Percentiles rank a stretch among this genome's conserved stretches.
These are phyloP conservation scores for Metarhizium anisopliae DNA, from an alignment of 2,329 filamentous ascomycete species.

Conservation along the genomic window DNA sequence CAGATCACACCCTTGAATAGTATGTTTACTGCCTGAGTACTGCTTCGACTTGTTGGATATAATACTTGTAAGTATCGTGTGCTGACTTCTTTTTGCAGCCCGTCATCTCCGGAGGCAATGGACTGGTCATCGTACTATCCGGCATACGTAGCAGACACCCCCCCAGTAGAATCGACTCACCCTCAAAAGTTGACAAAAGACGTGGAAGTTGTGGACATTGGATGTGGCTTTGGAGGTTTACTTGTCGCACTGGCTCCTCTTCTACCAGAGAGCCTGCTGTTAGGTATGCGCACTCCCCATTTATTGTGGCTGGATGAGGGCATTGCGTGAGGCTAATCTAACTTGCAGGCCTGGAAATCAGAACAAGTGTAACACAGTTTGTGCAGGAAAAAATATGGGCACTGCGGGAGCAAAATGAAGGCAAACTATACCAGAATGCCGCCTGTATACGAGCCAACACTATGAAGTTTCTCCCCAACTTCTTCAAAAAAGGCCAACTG, in stretches of 20 bases:
- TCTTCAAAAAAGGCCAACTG: constrained; percentile 75
- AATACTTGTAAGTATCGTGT: neutral
- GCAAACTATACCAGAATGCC: constrained; percentile 69
- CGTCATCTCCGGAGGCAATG: constrained; percentile 71
- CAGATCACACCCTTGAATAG: constrained; percentile 86
- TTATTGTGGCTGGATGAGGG: neutral
- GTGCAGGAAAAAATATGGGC: constrained; percentile 82
- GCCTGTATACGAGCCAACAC: constrained; percentile 85
- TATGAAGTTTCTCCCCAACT: constrained; percentile 99
- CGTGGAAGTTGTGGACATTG: constrained; percentile 92
- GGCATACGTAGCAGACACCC: constrained; percentile 46
- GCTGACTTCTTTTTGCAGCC: constrained; percentile 42
- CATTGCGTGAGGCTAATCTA: constrained; percentile 1
- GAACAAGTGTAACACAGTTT: constrained; percentile 80
- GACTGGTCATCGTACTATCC: constrained; percentile 86
- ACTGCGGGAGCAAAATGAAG: constrained; percentile 56
- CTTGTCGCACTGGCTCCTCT: constrained; percentile 76
- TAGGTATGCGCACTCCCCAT: constrained; percentile 50
- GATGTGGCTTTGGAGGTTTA: constrained; percentile 90
- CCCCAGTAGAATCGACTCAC: constrained; percentile 18
- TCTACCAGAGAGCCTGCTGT: constrained; percentile 71
- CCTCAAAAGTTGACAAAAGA: constrained; percentile 39
- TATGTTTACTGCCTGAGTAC: constrained; percentile 27
- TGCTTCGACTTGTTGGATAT: neutral
- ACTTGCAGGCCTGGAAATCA: constrained; percentile 74